Base-by-base conservation (phyloP, 257 asterid genomes). In the Scutellaria baicalensis region DNA sequence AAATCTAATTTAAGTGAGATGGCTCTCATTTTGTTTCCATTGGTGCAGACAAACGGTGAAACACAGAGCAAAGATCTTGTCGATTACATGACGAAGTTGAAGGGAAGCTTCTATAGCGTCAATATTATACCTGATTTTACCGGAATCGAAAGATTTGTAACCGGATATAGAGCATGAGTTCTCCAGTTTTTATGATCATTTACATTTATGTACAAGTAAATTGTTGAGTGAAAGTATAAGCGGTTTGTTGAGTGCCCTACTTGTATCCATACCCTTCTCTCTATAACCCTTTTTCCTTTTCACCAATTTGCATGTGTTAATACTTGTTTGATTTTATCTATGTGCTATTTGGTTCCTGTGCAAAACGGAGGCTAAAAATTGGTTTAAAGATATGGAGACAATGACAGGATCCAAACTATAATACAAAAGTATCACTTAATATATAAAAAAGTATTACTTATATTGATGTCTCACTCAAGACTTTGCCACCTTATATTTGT, bases 21-120 rank as follows among this genome's bases (percentile, higher is more conserved):
- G 63, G 43, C 58, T 68, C 14, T 33, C 18, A 27, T n/a, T 49
- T 14, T 52, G 9, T 59, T 68, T n/a, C 66, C 42, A 62, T 63
- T 75, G 50, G 42, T 78, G 83, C 88, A 93, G 99, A 94, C 99
- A 5, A 94, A 94, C 66, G 97, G 96, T 43, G 93, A 85, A 52
- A 64, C 51, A 38, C 99, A 89, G 80, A 77, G 97, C 83, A 77
- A 78, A 59, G 78, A 55, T 69, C 84, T 94, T 5, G 84, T 70
- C 60, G 83, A 83, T 17, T 81, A 85, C 82, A 70, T 88, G 79
- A 78, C 75, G 8, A 60, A 80, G 79, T 64, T 69, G 59, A 70
- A 82, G 71, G 89, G 91, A 17, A 77, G 80, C 79, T 89, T 91
- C 82, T 65, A 47, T 38, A 48, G 76, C 67, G 72, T 86, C 44